Evolutionary conservation across 768 basidiomycete species (phyloP).

Genomic region (Tricholoma sp.): DNA sequence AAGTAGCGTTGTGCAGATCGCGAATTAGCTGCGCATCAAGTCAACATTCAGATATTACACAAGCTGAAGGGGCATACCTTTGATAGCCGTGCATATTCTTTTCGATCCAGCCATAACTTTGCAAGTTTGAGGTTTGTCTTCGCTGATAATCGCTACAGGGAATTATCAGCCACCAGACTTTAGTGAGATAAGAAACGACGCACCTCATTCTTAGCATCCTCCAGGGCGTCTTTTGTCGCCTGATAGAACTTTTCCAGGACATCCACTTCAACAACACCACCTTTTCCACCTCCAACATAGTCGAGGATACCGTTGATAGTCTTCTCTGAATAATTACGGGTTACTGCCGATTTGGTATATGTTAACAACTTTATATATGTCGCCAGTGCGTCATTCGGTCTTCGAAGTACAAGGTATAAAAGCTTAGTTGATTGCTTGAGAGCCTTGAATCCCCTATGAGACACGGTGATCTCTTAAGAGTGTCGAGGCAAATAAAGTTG

Average conservation of each 20-base stretch:
- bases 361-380: conserved; percentile 84
- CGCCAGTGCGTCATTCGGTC: conserved; percentile 79
- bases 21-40: conserved; percentile 54
- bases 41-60: neutral
- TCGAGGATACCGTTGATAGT: conserved; percentile 98
- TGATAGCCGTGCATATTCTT: conserved; percentile 80
- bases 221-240: conserved; percentile 81
- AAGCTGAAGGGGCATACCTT: conserved; percentile 44
- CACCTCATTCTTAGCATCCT: conserved; percentile 96
- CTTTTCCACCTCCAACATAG: conserved; percentile 90
- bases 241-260: conserved; percentile 95
- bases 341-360: conserved; percentile 94
- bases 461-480: neutral
- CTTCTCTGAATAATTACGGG: conserved; percentile 96
- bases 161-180: conserved; percentile 1
- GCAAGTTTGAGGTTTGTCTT: conserved; percentile 98
- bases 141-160: conserved; percentile 73
- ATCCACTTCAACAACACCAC: conserved; percentile 73
- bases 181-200: conserved; percentile 13
- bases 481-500: neutral
- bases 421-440: conserved; percentile 97
- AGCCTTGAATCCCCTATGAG: conserved; percentile 94
- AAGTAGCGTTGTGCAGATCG: conserved; percentile 67
- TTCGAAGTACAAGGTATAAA: conserved; percentile 71
- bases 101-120: conserved; percentile 94